Conservation (phyloP, 345 rosid genomes). For the rapeseed (Brassica napus) region Da-Ae NC_063450.1:24007001-24007500, state of each 20-base stretch:
- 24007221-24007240: conserved; percentile 71
- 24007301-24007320: conserved; percentile 21
- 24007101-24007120: too few species aligned
- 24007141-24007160: conserved; percentile 74
- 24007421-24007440: conserved; percentile 57
- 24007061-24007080: too few species aligned
- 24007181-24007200: conserved; percentile 79
- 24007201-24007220: conserved; percentile 87
- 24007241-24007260: conserved; percentile 68
- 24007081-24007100: too few species aligned
- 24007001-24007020: too few species aligned
- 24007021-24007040: too few species aligned
- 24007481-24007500: conserved; percentile 66
- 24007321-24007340: conserved; percentile 48
- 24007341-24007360: conserved; percentile 79
- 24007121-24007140: conserved; percentile 52
- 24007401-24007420: conserved; percentile 71
- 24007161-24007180: conserved; percentile 80
- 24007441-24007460: conserved; percentile 59
- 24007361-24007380: conserved; percentile 71
- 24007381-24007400: conserved; percentile 84
- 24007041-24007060: too few species aligned
- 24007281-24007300: not conserved
- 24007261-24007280: conserved; percentile 9
- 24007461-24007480: conserved; percentile 73